phyloP scores from a whole-genome alignment of 164 flowering plant genomes.

The Tetracentron sinense region DNA sequence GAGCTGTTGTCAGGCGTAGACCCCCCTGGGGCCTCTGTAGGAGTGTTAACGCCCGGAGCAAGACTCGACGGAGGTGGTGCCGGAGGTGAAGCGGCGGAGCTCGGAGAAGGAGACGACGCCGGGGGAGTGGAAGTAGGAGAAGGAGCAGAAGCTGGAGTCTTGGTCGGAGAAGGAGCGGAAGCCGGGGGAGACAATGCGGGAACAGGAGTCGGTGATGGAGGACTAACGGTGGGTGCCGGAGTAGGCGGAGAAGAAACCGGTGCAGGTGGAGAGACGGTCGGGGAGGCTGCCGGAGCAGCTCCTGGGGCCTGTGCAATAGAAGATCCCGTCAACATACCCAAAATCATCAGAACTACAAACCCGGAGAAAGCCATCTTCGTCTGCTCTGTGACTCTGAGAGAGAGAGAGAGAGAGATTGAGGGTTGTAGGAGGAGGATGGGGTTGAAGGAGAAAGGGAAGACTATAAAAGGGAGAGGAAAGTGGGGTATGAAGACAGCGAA shows the following conservation, averaged over 20 bases:
- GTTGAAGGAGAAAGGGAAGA: neutral
- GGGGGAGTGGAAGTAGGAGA: neutral
- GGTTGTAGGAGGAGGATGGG: neutral
- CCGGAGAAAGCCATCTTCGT: neutral
- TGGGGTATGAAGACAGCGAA: neutral
- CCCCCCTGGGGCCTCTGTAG: neutral
- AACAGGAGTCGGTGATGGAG: neutral
- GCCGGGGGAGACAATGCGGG: constrained; percentile 1
- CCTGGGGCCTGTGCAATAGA: constrained; percentile 16
- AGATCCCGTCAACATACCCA: constrained; percentile 8
- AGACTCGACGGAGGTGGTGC: neutral
- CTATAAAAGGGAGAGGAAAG: constrained; percentile 1
- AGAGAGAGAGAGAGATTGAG: neutral
- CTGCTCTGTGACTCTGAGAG: neutral
- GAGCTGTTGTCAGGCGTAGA: neutral
- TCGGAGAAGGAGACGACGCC: neutral
- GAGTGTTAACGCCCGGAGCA: no score
- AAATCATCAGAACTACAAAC: neutral
- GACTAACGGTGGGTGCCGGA: no score
- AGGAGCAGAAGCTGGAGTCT: constrained; percentile 2
- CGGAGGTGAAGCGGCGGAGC: neutral
- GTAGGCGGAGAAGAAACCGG: constrained; percentile 2
- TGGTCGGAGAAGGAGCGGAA: neutral
- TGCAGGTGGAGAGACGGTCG: constrained; percentile 2
- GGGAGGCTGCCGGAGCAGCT: neutral